Evolutionary conservation across 768 basidiomycete species (phyloP), one percentile per base, ranked within the genome.

Genomic region (Pisolithus marmoratus): DNA sequence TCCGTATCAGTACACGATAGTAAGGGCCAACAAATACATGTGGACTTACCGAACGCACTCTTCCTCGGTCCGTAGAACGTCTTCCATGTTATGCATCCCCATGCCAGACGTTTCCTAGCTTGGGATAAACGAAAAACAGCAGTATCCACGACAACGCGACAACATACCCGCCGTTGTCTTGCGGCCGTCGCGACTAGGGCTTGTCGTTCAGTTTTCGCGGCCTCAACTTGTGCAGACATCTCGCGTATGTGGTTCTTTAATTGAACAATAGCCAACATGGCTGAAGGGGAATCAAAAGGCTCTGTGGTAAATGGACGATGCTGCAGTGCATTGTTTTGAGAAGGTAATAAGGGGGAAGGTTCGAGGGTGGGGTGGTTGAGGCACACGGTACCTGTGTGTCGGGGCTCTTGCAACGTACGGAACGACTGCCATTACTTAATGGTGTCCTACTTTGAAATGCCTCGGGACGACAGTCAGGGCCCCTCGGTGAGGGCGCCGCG

Each of bases 211-310:
- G 63, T 53, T 34, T 60, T 63, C 31, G 78, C 72, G 2, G 61
- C 63, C 17, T 75, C 70, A 23, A 75, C 62, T 41, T 68, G 66
- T 11, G 62, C 46, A 5, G 67, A 65, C 44, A 78, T 60, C 0
- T 56, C 57, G 8, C 56, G 62, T 42, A 79, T 68, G 38, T 76
- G 70, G 26, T 60, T 58, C 43, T 74, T 68, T 17, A 79, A 61
- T 26, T 65, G 65, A 3, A 54, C 58, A 43, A 67, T 65, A 11
- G 63, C 61, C 34, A 52, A 41, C 49, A 48, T 38, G 15, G 50
- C 56, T 15, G 49, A 42, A 19, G 58, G 49, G 6, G 64, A 44
- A 5, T 43, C 27, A 1, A 46, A 48, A 6, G 15, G 41, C 20
- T 44, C 47, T 20, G 38, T 9, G 6, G 1, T 14, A 27, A 15